phyloP scores from a whole-genome alignment of 1,139 yeast species.

The Saccharomyces hybrid region DNA sequence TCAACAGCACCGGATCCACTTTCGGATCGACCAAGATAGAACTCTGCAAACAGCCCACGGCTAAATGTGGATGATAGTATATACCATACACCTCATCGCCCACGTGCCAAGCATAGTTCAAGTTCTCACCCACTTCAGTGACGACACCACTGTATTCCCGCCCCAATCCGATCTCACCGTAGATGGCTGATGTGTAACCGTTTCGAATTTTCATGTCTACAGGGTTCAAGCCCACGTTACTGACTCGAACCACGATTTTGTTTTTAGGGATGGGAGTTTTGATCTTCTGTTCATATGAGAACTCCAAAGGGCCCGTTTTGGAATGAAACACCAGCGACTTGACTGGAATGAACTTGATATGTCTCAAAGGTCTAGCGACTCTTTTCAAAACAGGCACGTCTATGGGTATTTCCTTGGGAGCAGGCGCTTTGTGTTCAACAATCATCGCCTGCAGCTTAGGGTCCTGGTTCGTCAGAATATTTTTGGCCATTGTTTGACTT shows the following conservation, averaged over 20 bases:
- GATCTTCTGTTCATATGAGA: conserved; percentile 36
- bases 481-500: conserved; percentile 3
- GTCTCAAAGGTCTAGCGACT: conserved; percentile 38
- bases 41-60: conserved; percentile 47
- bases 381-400: conserved; percentile 26
- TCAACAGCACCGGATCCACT: conserved; percentile 35
- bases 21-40: conserved; percentile 42
- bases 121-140: conserved; percentile 46
- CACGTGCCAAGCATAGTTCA: conserved; percentile 36
- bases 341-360: conserved; percentile 35
- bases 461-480: conserved; percentile 3
- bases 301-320: conserved; percentile 33
- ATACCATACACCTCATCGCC: conserved; percentile 67
- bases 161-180: conserved; percentile 52
- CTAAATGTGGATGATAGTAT: conserved; percentile 36
- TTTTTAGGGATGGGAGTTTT: conserved; percentile 38
- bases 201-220: conserved; percentile 48
- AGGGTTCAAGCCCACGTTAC: conserved; percentile 43
- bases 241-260: conserved; percentile 50
- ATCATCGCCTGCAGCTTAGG: conserved; percentile 15
- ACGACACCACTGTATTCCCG: conserved; percentile 64
- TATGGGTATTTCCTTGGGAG: conserved; percentile 20
- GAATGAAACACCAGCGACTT: conserved; percentile 34
- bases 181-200: conserved; percentile 33
- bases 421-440: conserved; percentile 9